Evolutionary conservation across 2,329 filamentous ascomycete species (phyloP).

Genomic region (Coniochaeta prunicola): DNA sequence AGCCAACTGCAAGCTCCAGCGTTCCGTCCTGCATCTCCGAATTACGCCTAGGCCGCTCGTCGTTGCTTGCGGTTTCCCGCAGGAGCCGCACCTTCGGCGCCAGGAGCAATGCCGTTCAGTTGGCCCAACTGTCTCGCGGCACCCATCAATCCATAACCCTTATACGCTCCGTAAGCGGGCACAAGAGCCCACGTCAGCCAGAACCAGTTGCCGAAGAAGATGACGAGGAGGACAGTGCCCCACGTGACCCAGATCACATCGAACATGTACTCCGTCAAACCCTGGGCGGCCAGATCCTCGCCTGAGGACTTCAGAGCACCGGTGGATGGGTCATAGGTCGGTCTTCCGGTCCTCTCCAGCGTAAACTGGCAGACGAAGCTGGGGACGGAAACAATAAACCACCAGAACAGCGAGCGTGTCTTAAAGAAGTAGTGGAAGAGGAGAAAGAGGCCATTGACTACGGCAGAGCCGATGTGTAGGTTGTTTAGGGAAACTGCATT

Average conservation of each 20-base stretch:
- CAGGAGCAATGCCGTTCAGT: conserved; percentile 29
- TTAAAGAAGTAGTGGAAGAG: conserved; percentile 58
- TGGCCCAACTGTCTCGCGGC: conserved; percentile 47
- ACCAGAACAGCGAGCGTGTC: conserved; percentile 59
- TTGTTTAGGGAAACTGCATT: conserved; percentile 72
- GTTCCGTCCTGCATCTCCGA: background rate
- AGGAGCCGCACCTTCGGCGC: conserved; percentile 25
- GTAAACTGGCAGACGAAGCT: conserved; percentile 75
- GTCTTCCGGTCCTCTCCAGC: conserved; percentile 78
- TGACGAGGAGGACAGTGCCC: conserved; percentile 64
- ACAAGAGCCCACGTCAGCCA: conserved; percentile 50
- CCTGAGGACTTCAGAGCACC: conserved; percentile 67
- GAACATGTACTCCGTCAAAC: conserved; percentile 97
- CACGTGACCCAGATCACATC: conserved; percentile 95
- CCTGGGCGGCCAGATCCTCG: conserved; percentile 80
- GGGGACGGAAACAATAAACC: conserved; percentile 65
- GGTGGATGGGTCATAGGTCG: conserved; percentile 58
- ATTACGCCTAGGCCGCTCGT: conserved; percentile 38
- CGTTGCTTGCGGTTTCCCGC: conserved; percentile 47
- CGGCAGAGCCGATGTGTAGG: conserved; percentile 69
- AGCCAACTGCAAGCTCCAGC: background rate
- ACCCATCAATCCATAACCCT: conserved; percentile 46
- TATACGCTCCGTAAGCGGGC: conserved; percentile 48
- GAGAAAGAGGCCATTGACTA: conserved; percentile 69
- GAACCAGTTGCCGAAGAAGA: conserved; percentile 73